Evolutionary conservation across 2,329 filamentous ascomycete species (phyloP).

Genomic region (Trichophaea hybrida): DNA sequence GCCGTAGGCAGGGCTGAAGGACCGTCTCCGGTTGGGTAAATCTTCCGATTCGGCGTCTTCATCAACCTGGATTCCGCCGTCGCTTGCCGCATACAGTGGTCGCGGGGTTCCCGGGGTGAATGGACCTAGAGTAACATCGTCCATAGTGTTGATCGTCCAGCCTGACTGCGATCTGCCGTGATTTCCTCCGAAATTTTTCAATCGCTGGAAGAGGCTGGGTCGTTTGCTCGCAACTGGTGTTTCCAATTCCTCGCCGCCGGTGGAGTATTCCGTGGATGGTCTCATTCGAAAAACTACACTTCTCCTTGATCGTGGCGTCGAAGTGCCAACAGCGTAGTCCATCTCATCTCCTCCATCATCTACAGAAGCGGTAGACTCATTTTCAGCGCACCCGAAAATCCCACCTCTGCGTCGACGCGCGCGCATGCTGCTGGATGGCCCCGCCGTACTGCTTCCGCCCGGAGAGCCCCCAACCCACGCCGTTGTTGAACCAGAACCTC

Average conservation of each 20-base stretch:
- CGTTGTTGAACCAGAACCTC: conserved; percentile 15
- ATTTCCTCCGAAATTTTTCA: conserved; percentile 21
- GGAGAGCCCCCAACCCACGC: conserved; percentile 20
- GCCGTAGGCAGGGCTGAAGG: conserved; percentile 3
- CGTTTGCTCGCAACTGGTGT: conserved; percentile 22
- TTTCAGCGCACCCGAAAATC: conserved; percentile 8
- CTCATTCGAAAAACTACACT: conserved; percentile 10
- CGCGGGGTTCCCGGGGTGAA: conserved; percentile 10
- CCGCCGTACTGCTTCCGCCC: conserved; percentile 13
- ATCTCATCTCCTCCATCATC: conserved; percentile 15
- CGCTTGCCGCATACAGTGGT: conserved; percentile 15
- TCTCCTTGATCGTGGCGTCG: conserved; percentile 9
- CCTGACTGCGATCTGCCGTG: conserved; percentile 21
- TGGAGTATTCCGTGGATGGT: conserved; percentile 21
- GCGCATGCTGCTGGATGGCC: conserved; percentile 13
- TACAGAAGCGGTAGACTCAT: conserved; percentile 22
- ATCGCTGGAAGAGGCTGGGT: conserved; percentile 25
- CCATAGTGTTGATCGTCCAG: conserved; percentile 20
- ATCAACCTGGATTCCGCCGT: conserved; percentile 13
- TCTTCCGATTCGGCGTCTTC: conserved; percentile 9
- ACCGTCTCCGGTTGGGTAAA: not conserved
- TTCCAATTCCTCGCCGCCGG: conserved; percentile 25
- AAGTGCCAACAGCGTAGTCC: conserved; percentile 9
- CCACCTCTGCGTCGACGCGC: conserved; percentile 9
- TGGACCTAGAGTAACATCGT: conserved; percentile 14